Evolutionary conservation across 1,139 yeast species (phyloP).

Genomic region (Debaryomyces psychrophilus): DNA sequence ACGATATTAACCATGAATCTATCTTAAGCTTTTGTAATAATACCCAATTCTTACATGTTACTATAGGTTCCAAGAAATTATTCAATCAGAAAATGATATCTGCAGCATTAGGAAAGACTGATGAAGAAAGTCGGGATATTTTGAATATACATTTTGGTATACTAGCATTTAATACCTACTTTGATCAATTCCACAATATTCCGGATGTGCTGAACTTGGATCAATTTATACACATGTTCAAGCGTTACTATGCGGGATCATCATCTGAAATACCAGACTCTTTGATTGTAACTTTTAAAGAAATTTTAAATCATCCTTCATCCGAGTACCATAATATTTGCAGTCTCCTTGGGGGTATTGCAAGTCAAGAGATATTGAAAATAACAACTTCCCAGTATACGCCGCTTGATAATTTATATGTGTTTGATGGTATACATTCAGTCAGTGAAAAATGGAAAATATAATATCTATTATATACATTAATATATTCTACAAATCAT

Average conservation of each 20-base stretch:
- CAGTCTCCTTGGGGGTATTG: constrained; percentile 73
- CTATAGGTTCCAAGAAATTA: constrained; percentile 36
- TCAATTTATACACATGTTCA: constrained; percentile 24
- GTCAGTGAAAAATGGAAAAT: constrained; percentile 55
- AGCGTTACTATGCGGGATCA: constrained; percentile 13
- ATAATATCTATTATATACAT: constrained; percentile 11
- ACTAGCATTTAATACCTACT: constrained; percentile 30
- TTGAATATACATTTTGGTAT: constrained; percentile 41
- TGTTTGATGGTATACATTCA: constrained; percentile 68
- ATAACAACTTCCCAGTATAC: constrained; percentile 71
- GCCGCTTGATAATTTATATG: constrained; percentile 66
- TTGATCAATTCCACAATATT: constrained; percentile 18
- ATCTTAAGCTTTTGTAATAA: constrained; percentile 65
- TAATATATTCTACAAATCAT: constrained; percentile 53
- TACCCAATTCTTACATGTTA: constrained; percentile 39
- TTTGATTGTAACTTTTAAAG: constrained; percentile 26
- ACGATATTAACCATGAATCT: constrained; percentile 38
- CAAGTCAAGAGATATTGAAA: constrained; percentile 73
- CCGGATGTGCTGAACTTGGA: constrained; percentile 29
- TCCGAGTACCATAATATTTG: constrained; percentile 37
- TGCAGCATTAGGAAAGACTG: constrained; percentile 20
- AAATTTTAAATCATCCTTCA: constrained; percentile 34
- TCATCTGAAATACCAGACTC: constrained; percentile 17
- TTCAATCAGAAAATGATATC: constrained; percentile 20
- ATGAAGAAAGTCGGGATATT: constrained; percentile 24